Evolutionary conservation across 2,329 filamentous ascomycete species (phyloP).

Genomic region (Aspergillus brasiliensis): DNA sequence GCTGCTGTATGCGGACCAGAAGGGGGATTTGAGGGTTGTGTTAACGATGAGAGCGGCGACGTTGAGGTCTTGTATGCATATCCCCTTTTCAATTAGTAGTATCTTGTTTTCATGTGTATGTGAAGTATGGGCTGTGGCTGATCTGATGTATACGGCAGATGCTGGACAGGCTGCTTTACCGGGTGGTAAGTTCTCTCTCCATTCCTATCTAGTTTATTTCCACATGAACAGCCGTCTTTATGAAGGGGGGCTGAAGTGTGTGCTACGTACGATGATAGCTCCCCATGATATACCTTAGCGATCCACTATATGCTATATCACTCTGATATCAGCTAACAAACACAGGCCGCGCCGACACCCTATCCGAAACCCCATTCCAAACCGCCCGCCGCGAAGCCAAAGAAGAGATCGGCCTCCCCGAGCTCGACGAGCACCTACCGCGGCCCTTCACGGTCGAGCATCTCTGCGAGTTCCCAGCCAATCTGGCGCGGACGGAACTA

Average conservation of each 20-base stretch:
- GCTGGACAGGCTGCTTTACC: constrained; percentile 88
- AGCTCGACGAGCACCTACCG: constrained; percentile 69
- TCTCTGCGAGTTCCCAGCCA: constrained; percentile 79
- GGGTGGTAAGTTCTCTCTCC: constrained; percentile 65
- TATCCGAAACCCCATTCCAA: constrained; percentile 65
- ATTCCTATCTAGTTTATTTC: not conserved
- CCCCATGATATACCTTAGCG: too few relatives aligned
- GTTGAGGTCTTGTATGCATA: constrained; percentile 58
- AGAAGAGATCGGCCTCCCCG: constrained; percentile 88
- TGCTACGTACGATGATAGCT: not conserved
- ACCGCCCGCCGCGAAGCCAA: constrained; percentile 87
- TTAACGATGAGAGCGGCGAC: constrained; percentile 63
- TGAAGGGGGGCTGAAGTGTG: not conserved
- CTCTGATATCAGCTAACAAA: not conserved
- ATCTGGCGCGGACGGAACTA: constrained; percentile 71
- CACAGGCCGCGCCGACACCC: constrained; percentile 54
- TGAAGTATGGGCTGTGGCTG: not conserved
- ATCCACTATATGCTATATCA: too few relatives aligned
- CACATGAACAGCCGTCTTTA: too few relatives aligned
- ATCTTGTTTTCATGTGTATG: not conserved
- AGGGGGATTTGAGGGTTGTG: constrained; percentile 72
- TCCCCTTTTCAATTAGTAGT: not conserved
- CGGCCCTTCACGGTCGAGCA: constrained; percentile 82
- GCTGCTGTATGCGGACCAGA: constrained; percentile 80
- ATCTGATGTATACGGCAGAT: constrained; percentile 38